These are phyloP conservation scores for Hemileccinum hortonii DNA, from an alignment of 1,284 basidiomycete species.

Conservation along the genomic window DNA sequence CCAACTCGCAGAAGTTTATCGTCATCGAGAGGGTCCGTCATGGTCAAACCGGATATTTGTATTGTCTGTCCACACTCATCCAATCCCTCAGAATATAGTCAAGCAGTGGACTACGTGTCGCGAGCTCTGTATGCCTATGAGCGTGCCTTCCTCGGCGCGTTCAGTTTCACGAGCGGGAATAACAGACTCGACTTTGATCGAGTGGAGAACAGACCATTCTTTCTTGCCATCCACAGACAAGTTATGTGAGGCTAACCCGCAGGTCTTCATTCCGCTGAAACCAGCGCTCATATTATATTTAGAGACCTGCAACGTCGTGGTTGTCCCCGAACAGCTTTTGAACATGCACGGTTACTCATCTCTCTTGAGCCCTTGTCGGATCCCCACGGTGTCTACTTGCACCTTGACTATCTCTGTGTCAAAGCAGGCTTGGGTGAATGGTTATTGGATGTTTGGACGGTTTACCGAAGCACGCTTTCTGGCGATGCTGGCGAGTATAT, in stretches of 20 bases:
- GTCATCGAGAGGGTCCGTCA: constrained; percentile 79
- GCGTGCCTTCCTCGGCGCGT: constrained; percentile 78
- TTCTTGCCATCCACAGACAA: constrained; percentile 76
- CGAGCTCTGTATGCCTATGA: constrained; percentile 89
- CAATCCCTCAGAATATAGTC: constrained; percentile 63
- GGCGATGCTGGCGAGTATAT: constrained; percentile 36
- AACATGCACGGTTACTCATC: constrained; percentile 81
- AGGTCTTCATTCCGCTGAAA: neutral
- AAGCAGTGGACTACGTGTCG: constrained; percentile 82
- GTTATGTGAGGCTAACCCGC: constrained; percentile 54
- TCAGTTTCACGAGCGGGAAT: constrained; percentile 76
- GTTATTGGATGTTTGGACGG: constrained; percentile 68
- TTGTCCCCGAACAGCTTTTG: constrained; percentile 84
- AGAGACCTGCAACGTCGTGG: constrained; percentile 85
- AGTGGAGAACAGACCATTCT: constrained; percentile 85
- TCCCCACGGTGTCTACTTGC: constrained; percentile 82
- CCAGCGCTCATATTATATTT: constrained; percentile 11
- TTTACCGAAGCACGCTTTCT: constrained; percentile 19
- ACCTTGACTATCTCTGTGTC: constrained; percentile 81
- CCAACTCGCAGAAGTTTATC: constrained; percentile 81
- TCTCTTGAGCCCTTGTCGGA: constrained; percentile 81
- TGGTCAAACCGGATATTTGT: neutral
- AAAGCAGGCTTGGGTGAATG: constrained; percentile 80
- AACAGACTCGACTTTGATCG: constrained; percentile 84
- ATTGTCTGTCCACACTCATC: neutral